Base-by-base conservation (phyloP, 345 rosid genomes). In the Streptanthus diversifolius region DNA sequence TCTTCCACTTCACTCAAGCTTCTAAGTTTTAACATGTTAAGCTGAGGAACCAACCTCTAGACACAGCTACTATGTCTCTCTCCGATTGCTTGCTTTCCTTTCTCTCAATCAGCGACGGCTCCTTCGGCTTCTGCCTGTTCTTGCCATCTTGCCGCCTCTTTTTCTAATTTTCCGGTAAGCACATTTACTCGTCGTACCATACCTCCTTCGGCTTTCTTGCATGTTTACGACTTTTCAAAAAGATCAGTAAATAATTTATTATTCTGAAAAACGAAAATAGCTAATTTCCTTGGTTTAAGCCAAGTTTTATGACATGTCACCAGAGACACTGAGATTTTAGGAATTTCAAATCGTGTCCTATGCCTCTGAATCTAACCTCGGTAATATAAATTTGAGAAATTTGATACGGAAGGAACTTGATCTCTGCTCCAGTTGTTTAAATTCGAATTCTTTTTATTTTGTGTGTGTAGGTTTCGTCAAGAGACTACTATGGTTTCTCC, bases 391-490 rank as follows among this genome's bases (percentile, higher is more conserved):
- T 25, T 36, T 54, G 4, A 36, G 47, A 13, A 47, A 22, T 60
- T 60, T 63, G 55, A 48, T 48, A 19, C 14, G 7, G 10, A 19
- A 48, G 7, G 53, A 53, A 41, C 47, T 32, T 44, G 57, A 36
- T 56, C 12, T 74, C 24, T 73, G 40, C 30, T 64, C 7, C 54
- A 52, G 27, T 24, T 43, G 22, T 65, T 65, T 17, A 44, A 56
- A 65, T 35, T 73, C 8, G 40, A 44, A 0, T 4, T 24, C 14
- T 44, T 56, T 22, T 13, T 55, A 0, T 13, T 41, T 30, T 69
- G 47, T 83, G 63, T 72, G 53, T 67, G 72, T 73, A 80, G 89
- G 83, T 44, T 27, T 62, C 66, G 24, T 54, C 48, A 24, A 80
- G 70, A 37, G 74, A 52, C 57, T 52, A 63, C 29, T 43, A 65